Percentiles rank a stretch among this genome's conserved stretches.
Evolutionary conservation across 768 basidiomycete genomes (phyloP).

Genomic region (Vararia minispora): DNA sequence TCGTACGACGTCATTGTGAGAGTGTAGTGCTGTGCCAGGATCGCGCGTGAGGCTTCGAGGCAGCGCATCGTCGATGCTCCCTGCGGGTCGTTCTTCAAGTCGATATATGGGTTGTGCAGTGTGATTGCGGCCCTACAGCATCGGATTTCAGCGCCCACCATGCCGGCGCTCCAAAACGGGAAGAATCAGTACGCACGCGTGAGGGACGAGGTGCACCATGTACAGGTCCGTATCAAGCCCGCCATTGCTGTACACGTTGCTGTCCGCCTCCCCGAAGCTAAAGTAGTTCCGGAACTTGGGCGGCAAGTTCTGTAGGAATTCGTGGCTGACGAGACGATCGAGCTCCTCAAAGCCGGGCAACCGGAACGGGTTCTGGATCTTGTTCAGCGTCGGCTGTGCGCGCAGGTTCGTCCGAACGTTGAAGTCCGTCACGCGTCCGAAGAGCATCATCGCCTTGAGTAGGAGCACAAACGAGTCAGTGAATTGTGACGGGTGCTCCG

Average conservation of each 20-base stretch:
- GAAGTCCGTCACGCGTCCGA: constrained; percentile 77
- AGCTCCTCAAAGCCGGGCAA: constrained; percentile 57
- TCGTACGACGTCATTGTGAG: constrained; percentile 78
- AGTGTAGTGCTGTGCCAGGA: constrained; percentile 64
- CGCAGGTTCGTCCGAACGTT: constrained; percentile 68
- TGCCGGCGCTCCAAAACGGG: constrained; percentile 4
- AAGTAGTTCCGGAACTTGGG: constrained; percentile 51
- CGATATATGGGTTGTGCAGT: constrained; percentile 74
- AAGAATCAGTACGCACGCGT: constrained; percentile 78
- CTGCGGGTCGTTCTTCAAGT: constrained; percentile 56
- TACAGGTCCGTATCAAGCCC: constrained; percentile 74
- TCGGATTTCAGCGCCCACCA: constrained; percentile 10
- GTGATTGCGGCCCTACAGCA: constrained; percentile 69
- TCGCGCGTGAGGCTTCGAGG: constrained; percentile 61
- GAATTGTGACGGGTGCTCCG: constrained; percentile 60
- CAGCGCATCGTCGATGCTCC: constrained; percentile 64
- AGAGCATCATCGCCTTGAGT: constrained; percentile 76
- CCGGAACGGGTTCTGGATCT: constrained; percentile 62
- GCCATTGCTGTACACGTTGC: constrained; percentile 39
- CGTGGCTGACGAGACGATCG: constrained; percentile 53
- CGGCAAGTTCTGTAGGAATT: constrained; percentile 65
- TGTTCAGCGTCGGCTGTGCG: constrained; percentile 53
- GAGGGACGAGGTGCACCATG: constrained; percentile 78
- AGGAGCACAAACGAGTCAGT: constrained; percentile 76
- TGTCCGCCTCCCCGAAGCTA: constrained; percentile 51